Evolutionary conservation across 2,329 filamentous ascomycete species (phyloP), one percentile per base, ranked within the genome.

Genomic region (Cucurbitaria berberidis): DNA sequence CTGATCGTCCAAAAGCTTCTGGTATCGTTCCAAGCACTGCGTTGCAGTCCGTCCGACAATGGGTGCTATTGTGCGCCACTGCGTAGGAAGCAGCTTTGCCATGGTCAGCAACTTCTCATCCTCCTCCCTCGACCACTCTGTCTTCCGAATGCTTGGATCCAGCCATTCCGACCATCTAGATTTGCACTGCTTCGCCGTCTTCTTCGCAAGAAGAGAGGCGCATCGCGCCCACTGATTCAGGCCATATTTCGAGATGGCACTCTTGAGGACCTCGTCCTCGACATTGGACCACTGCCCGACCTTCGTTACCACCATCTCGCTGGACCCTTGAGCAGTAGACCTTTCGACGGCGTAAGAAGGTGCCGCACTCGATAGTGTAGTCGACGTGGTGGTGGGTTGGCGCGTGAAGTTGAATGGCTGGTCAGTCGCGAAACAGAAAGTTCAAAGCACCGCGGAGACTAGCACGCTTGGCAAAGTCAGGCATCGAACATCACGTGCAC

Each of bases 131-230:
- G 91, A 96, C 93, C 95, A 99, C 80, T 99, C 95, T 66, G 96
- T 95, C 82, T 99, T 99, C 72, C 93, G 90, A 80, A 99, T 98
- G 73, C 90, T 91, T 18, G 95, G 95, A 73, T 99, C 95, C 63
- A 99, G 85, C 93, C 95, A 99, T 84, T 99, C 93, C 74, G 89
- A 87, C 95, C 95, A 99, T 80, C 95, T 85, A 56, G 95, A 93
- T 80, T 99, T 99, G 86, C 95, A 99, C 80, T 99, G 95, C 80
- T 99, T 99, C 45, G 95, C 88, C 27, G 95, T 98, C 59, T 99
- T 99, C 71, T 96, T 91, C 74, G 93, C 93, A 63, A 99, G 88
- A 62, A 99, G 86, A 53, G 95, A 98, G 50, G 95, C 97, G 60
- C 98, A 95, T 77, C 95, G 93, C 73, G 95, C 93, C 95, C 95